These are phyloP conservation scores for Pseudopyrenochaeta lycopersici DNA, from an alignment of 2,329 filamentous ascomycete genomes.

Conservation along the genomic window DNA sequence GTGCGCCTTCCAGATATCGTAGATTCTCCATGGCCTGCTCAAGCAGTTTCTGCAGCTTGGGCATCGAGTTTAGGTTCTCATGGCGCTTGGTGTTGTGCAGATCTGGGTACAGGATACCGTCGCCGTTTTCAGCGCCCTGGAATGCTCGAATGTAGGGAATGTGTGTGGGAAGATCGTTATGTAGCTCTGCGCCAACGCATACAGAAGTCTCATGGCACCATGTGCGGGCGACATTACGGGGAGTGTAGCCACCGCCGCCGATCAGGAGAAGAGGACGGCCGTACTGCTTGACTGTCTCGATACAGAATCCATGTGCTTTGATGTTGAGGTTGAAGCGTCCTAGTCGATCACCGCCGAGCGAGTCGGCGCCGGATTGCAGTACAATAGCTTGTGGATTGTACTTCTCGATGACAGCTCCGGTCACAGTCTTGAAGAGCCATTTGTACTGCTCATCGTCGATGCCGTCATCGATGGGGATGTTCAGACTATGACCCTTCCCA, in stretches of 20 bases:
- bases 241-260: slow-evolving; percentile 95
- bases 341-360: slow-evolving; percentile 88
- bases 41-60: slow-evolving; percentile 79
- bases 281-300: slow-evolving; percentile 85
- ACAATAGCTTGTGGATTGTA: slow-evolving; percentile 93
- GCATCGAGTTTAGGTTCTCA: slow-evolving; percentile 80
- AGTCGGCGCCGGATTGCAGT: slow-evolving; percentile 94
- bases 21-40: slow-evolving; percentile 85
- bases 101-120: slow-evolving; percentile 79
- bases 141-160: slow-evolving; percentile 91
- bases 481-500: slow-evolving; percentile 88
- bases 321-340: slow-evolving; percentile 98
- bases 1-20: slow-evolving; percentile 82
- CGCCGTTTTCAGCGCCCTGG: slow-evolving; percentile 74
- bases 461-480: slow-evolving; percentile 88
- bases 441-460: slow-evolving; percentile 92
- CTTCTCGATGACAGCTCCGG: slow-evolving; percentile 78
- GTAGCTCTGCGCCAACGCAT: slow-evolving; percentile 78
- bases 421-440: slow-evolving; percentile 82
- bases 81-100: slow-evolving; percentile 77
- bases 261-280: slow-evolving; percentile 86
- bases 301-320: slow-evolving; percentile 89
- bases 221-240: slow-evolving; percentile 92
- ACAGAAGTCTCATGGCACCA: slow-evolving; percentile 98
- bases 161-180: slow-evolving; percentile 77